Evolutionary conservation across 768 basidiomycete species (phyloP).

Genomic region (Postia placenta): DNA sequence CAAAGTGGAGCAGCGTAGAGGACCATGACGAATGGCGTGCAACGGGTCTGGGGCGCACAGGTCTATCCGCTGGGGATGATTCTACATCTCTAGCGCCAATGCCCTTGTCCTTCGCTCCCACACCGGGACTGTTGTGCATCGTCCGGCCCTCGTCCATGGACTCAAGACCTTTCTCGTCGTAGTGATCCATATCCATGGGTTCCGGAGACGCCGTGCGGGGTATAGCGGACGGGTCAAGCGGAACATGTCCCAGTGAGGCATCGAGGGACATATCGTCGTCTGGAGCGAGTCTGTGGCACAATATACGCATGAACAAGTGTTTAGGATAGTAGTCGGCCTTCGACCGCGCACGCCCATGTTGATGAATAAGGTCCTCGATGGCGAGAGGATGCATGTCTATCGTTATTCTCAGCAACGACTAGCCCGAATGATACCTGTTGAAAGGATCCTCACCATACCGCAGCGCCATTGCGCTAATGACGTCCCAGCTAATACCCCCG

Average conservation of each 20-base stretch:
- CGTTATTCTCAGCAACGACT: not conserved
- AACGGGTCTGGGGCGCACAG: not conserved
- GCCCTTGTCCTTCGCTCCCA: too few relatives aligned
- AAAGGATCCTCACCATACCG: slow-evolving; percentile 41
- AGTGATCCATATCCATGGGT: slow-evolving; percentile 3
- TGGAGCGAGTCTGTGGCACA: slow-evolving; percentile 48
- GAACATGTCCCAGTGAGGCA: not conserved
- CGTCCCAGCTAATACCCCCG: slow-evolving; percentile 60
- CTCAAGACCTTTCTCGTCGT: slow-evolving; percentile 21
- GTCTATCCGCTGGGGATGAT: not conserved
- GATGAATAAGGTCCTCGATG: slow-evolving; percentile 59
- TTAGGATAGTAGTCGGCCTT: slow-evolving; percentile 62
- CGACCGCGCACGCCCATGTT: slow-evolving; percentile 42
- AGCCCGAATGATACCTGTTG: too few relatives aligned
- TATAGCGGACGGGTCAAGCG: not conserved
- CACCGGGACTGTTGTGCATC: slow-evolving; percentile 18
- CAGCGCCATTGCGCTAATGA: slow-evolving; percentile 55
- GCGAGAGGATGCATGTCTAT: slow-evolving; percentile 62
- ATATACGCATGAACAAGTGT: slow-evolving; percentile 64
- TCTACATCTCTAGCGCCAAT: not conserved
- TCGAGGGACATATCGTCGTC: slow-evolving; percentile 6
- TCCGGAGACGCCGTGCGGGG: slow-evolving; percentile 25
- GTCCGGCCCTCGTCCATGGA: slow-evolving; percentile 25
- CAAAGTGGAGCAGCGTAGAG: not conserved
- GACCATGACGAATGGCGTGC: not conserved